Evolutionary conservation across 2,329 filamentous ascomycete genomes (phyloP), one percentile per base, ranked within the genome.

Genomic region (Orbilia javanica): DNA sequence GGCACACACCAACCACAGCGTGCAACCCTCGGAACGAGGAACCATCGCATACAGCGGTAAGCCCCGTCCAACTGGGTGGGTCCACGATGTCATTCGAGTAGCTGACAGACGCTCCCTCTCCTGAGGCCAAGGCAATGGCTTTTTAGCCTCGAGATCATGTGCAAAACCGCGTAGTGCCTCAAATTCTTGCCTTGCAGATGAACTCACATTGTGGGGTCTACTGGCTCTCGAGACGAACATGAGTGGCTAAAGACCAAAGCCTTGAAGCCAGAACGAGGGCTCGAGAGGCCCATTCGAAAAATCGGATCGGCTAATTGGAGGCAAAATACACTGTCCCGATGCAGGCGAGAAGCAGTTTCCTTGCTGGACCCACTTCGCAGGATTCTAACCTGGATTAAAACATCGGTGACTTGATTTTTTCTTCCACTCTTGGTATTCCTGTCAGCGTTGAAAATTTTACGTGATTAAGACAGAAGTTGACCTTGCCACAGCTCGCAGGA

Each of bases 291-390:
- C 55, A 60, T 34, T n/a, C 27, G 55, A 25, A 27, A 60, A 60
- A 7, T 20, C 20, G 52, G 55, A 60, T 60, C 55, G 55, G 55
- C 55, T 60, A 60, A 60, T 60, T 60, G 55, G 55, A 60, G 55
- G 55, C 55, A 60, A 60, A 60, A 60, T 60, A 60, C 13, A 60
- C 55, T 60, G 55, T 60, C 27, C 55, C 55, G 55, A 27, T 42
- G 55, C 55, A 34, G 55, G 55, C 55, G 34, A 60, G 55, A 60
- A 60, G 34, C 34, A 60, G 34, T 34, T 60, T 60, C 55, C 55
- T 60, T 60, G 52, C 52, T 57, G 34, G 55, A 60, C 55, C 55
- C 55, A 60, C 55, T 29, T 42, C 34, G 18, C 18, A 60, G 55
- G 55, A 60, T 60, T 27, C 31, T 15, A 42, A 60, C 55, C 55